A percentile compares a stretch with the other conserved stretches of the same genome.
phyloP scores from a whole-genome alignment of 768 basidiomycete species.

The Phylloporus sp. region DNA sequence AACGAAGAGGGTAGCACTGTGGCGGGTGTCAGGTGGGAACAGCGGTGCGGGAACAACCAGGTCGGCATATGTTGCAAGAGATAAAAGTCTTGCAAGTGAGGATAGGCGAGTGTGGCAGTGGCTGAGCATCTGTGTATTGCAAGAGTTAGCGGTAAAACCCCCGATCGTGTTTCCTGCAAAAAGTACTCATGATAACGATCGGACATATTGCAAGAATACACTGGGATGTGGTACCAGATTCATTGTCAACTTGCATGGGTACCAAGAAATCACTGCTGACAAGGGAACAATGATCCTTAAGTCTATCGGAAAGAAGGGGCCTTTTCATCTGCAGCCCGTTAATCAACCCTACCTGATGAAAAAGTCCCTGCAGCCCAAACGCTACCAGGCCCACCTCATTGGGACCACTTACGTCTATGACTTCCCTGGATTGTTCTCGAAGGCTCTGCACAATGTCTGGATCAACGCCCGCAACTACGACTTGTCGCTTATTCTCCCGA shows the following conservation, averaged over 20 bases:
- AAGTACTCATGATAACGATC: too few relatives aligned
- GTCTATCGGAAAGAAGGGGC: constrained; percentile 97
- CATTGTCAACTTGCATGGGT: constrained; percentile 96
- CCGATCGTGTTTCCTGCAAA: too few relatives aligned
- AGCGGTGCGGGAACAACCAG: too few relatives aligned
- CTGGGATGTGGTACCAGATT: too few relatives aligned
- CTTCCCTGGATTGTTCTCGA: constrained; percentile 98
- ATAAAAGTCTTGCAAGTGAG: too few relatives aligned
- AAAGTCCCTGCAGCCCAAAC: constrained; percentile 98
- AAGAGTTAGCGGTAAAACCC: too few relatives aligned
- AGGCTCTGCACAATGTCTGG: constrained; percentile 95
- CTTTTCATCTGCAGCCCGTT: constrained; percentile 93
- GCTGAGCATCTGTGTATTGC: too few relatives aligned
- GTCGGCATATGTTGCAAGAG: too few relatives aligned
- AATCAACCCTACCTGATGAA: constrained; percentile 93
- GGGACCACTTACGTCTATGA: constrained; percentile 99
- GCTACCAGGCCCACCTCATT: constrained; percentile 97
- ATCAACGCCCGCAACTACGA: constrained; percentile 60
- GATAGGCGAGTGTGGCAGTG: too few relatives aligned
- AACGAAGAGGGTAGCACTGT: too few relatives aligned
- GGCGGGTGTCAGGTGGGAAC: too few relatives aligned
- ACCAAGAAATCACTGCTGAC: constrained; percentile 97
- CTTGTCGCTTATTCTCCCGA: constrained; percentile 68
- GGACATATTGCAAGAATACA: too few relatives aligned
- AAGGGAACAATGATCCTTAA: constrained; percentile 94